These are phyloP conservation scores for Naganishia vishniacii DNA, from an alignment of 768 basidiomycete species.

Conservation along the genomic window DNA sequence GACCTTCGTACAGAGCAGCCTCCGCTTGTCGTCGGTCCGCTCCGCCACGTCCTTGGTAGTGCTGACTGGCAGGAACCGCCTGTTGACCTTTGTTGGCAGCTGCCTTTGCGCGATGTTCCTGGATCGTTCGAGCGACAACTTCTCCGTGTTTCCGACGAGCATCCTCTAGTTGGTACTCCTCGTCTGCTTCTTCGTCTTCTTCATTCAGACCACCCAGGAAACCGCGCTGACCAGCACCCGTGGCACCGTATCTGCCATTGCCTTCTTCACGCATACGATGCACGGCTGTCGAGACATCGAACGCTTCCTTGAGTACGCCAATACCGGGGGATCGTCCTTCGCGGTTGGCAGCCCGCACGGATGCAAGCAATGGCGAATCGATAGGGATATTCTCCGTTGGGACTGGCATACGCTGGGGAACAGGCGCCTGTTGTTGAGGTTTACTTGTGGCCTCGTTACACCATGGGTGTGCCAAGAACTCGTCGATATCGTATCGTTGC, in stretches of 20 bases:
- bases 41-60: slow-evolving; percentile 52
- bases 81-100: slow-evolving; percentile 43
- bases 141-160: slow-evolving; percentile 52
- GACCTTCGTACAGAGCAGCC: slow-evolving; percentile 57
- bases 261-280: slow-evolving; percentile 99
- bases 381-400: slow-evolving; percentile 54
- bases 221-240: slow-evolving; percentile 67
- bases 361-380: slow-evolving; percentile 85
- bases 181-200: slow-evolving; percentile 69
- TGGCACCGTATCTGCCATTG: slow-evolving; percentile 69
- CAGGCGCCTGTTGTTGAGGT: slow-evolving; percentile 30
- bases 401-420: slow-evolving; percentile 61
- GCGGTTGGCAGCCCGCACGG: slow-evolving; percentile 63
- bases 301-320: slow-evolving; percentile 90
- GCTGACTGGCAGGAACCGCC: slow-evolving; percentile 34
- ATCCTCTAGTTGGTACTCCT: slow-evolving; percentile 56
- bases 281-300: slow-evolving; percentile 97
- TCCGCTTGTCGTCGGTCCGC: slow-evolving; percentile 52
- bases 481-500: slow-evolving; percentile 94
- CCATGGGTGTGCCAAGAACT: slow-evolving; percentile 96
- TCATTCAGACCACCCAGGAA: slow-evolving; percentile 85
- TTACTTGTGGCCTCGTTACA: slow-evolving; percentile 56
- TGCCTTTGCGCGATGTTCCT: slow-evolving; percentile 49
- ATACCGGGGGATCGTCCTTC: slow-evolving; percentile 87
- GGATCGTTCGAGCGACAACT: slow-evolving; percentile 49